Base-by-base conservation (phyloP, 2,329 filamentous ascomycete species). In the Pezicula neosporulosa region DNA sequence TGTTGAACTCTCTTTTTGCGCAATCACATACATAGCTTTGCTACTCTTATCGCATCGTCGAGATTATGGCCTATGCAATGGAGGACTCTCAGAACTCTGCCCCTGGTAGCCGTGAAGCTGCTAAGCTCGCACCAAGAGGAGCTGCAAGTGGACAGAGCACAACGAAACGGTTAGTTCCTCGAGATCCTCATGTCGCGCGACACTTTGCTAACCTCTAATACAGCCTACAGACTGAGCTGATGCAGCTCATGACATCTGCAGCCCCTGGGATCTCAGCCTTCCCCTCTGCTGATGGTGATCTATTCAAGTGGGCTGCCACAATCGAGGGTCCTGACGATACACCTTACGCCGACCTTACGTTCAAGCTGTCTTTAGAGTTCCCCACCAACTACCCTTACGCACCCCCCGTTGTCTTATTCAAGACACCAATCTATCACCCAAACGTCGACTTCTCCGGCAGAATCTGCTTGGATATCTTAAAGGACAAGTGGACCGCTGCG, bases 401-500 rank as follows among this genome's bases (percentile, higher is more conserved):
- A 1, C 83, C 94, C 19, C 94, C 94, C 0, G 90, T 87, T 2
- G 94, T 99, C 16, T 81, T 96, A 53, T 99, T 97, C 84, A 96
- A 92, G 77, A 99, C 95, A 6, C 94, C 94, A 36, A 97, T 99
- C 73, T 99, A 97, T 78, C 94, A 99, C 72, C 94, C 94, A 49
- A 99, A 99, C 64, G 90, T 99, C 62, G 94, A 99, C 74, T 97
- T 99, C 75, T 92, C 89, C 3, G 94, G 94, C 38, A 83, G 94
- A 51, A 99, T 99, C 72, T 99, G 94, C 70, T 80, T 99, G 55
- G 95, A 99, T 67, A 99, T 99, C 61, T 79, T 99, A 59, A 97
- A 97, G 80, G 94, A 97, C 72, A 97, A 97, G 76, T 99, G 94
- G 94, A 96, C 91, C 53, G 91, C 94, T 16, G 92, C 95, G 41